These are phyloP conservation scores for Lophiostoma macrostomum DNA, from an alignment of 495 filamentous ascomycete species.

Conservation along the genomic window DNA sequence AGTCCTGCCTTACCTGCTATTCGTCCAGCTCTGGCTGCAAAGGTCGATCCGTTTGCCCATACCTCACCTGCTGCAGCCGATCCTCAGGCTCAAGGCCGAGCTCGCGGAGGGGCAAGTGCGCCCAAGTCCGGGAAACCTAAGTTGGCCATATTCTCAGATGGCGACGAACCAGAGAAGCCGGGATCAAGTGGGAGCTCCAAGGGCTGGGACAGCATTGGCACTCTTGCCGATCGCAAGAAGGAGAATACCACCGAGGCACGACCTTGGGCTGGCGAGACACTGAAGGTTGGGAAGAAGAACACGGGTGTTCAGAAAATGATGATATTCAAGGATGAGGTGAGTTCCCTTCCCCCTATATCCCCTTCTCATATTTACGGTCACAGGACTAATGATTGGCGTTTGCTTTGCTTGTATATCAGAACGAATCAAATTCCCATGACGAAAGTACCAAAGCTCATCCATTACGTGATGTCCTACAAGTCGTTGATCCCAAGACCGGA, in stretches of 20 bases:
- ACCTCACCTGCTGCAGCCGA: constrained; percentile 48
- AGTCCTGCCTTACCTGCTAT: constrained; percentile 83
- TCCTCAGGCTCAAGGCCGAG: constrained; percentile 60
- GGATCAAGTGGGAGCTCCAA: constrained; percentile 46
- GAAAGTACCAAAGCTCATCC: constrained; percentile 40
- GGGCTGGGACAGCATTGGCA: constrained; percentile 92
- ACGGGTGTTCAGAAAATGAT: constrained; percentile 74
- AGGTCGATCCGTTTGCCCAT: constrained; percentile 73
- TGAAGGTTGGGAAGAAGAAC: constrained; percentile 80
- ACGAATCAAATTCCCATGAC: constrained; percentile 38
- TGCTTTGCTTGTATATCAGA: constrained; percentile 63
- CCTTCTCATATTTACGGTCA: constrained; percentile 79
- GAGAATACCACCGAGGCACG: constrained; percentile 84
- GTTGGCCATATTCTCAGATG: constrained; percentile 87
- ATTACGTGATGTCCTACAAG: constrained; percentile 62
- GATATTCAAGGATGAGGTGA: constrained; percentile 95
- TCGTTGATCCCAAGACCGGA: constrained; percentile 72
- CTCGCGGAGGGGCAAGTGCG: constrained; percentile 51
- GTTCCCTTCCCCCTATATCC: constrained; percentile 43
- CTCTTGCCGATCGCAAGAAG: constrained; percentile 82
- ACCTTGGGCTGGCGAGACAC: constrained; percentile 87
- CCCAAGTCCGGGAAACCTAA: constrained; percentile 68
- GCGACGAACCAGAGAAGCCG: constrained; percentile 48
- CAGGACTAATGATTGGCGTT: constrained; percentile 88
- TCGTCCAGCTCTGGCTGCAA: constrained; percentile 80